Conservation (phyloP, 2,329 filamentous ascomycete species). For the Fusarium virguliforme region DNA sequence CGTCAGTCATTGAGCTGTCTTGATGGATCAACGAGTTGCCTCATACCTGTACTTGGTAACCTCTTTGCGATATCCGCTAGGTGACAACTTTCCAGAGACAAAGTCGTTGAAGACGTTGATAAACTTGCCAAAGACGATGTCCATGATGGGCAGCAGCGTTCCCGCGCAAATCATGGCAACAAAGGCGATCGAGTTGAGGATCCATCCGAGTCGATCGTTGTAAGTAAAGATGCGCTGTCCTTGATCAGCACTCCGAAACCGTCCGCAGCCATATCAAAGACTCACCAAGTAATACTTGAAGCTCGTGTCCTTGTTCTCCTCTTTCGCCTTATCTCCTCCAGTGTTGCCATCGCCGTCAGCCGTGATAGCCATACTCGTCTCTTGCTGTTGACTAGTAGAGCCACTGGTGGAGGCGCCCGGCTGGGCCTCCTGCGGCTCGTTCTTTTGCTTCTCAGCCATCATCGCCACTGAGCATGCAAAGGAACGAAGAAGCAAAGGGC, state of each 20-base stretch:
- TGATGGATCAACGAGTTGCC: background rate
- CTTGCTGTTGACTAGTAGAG: conserved; percentile 19
- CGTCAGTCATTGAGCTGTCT: conserved; percentile 2
- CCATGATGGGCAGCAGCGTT: conserved; percentile 68
- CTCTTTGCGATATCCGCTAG: conserved; percentile 65
- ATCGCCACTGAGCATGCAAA: background rate
- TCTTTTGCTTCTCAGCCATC: conserved; percentile 22
- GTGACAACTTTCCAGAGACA: conserved; percentile 61
- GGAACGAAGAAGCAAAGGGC: background rate
- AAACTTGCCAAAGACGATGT: conserved; percentile 70
- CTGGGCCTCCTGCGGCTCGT: conserved; percentile 10
- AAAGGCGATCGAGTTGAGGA: conserved; percentile 56
- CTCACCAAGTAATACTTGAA: conserved; percentile 51
- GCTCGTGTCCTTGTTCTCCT: conserved; percentile 40
- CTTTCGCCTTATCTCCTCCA: conserved; percentile 12
- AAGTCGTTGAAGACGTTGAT: conserved; percentile 73
- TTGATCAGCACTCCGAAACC: background rate
- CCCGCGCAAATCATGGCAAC: conserved; percentile 58
- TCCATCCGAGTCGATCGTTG: conserved; percentile 58
- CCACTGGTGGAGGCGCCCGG: conserved; percentile 8
- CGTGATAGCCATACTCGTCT: conserved; percentile 16
- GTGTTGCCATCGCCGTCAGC: conserved; percentile 6
- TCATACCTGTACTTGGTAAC: conserved; percentile 63
- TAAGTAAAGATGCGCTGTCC: conserved; percentile 58
- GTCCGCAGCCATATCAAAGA: background rate